Evolutionary conservation across 2,329 filamentous ascomycete species (phyloP).

Genomic region (Ustulina deusta): DNA sequence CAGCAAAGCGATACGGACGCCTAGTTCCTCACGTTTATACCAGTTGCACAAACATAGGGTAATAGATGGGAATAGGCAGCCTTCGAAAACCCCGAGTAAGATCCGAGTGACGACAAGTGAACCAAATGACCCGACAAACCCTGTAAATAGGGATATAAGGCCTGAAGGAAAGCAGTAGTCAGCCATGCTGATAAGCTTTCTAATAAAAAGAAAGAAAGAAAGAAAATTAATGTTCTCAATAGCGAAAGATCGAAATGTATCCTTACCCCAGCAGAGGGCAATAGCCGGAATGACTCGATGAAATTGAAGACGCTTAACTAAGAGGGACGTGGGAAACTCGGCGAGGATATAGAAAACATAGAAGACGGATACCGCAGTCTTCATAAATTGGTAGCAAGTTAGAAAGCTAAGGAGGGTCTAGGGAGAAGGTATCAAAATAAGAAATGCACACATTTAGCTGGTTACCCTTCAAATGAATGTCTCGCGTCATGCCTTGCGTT

Average conservation of each 20-base stretch:
- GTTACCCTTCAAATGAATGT: constrained; percentile 41
- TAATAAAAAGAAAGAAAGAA: no score
- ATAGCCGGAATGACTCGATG: constrained; percentile 44
- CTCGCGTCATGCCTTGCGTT: constrained; percentile 44
- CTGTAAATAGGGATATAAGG: constrained; percentile 46
- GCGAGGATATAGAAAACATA: constrained; percentile 47
- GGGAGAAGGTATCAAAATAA: background rate
- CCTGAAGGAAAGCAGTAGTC: constrained; percentile 1
- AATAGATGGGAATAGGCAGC: constrained; percentile 49
- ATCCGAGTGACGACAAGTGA: constrained; percentile 46
- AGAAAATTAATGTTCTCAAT: no score
- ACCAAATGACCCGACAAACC: constrained; percentile 46
- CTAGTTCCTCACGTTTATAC: constrained; percentile 51
- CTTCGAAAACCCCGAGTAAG: constrained; percentile 49
- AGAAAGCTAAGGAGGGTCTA: background rate
- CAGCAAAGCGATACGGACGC: constrained; percentile 46
- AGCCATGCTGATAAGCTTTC: background rate
- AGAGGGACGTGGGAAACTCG: constrained; percentile 44
- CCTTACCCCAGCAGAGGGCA: constrained; percentile 44
- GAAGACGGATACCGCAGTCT: constrained; percentile 47
- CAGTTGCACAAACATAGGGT: constrained; percentile 49
- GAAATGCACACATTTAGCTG: constrained; percentile 39
- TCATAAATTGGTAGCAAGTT: background rate
- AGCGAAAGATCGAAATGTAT: background rate
- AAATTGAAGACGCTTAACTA: constrained; percentile 47